Percentiles rank a stretch among this genome's conserved stretches.
Evolutionary conservation across 441 rosid species (phyloP).

Genomic region (Adansonia rubrostipa): DNA sequence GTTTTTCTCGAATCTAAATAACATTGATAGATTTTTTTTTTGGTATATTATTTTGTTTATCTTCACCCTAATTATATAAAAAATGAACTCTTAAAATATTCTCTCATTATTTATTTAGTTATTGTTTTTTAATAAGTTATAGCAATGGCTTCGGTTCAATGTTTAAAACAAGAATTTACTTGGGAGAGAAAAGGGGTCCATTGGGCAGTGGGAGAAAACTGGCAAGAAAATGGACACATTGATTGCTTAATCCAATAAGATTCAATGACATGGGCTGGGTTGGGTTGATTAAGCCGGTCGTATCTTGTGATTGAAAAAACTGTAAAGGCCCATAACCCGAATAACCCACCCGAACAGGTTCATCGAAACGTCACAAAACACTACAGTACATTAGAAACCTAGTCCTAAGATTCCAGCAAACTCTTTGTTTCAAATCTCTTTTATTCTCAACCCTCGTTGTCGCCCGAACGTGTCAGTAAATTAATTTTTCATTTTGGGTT

Average conservation of each 20-base stretch:
- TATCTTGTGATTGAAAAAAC: background rate
- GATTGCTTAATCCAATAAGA: background rate
- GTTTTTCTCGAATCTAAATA: no score
- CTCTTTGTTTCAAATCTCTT: background rate
- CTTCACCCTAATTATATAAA: no score
- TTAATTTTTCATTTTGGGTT: background rate
- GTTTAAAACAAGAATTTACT: no score
- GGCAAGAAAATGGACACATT: background rate
- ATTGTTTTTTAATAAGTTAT: no score
- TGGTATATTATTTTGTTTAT: no score
- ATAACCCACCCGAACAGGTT: background rate
- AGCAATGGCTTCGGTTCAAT: no score
- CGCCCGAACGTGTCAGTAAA: background rate
- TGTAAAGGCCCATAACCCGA: background rate
- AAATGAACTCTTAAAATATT: no score
- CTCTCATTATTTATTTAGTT: no score
- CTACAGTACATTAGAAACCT: background rate
- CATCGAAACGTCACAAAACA: background rate
- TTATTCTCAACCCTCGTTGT: background rate
- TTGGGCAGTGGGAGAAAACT: no score
- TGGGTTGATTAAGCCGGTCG: background rate
- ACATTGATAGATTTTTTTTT: no score
- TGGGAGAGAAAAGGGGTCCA: no score
- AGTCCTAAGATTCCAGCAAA: background rate
- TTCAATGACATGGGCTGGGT: background rate